Percentiles rank a stretch among this genome's conserved stretches.
Evolutionary conservation across 306 rosid genomes (phyloP).

Genomic region (Coriaria nepalensis): DNA sequence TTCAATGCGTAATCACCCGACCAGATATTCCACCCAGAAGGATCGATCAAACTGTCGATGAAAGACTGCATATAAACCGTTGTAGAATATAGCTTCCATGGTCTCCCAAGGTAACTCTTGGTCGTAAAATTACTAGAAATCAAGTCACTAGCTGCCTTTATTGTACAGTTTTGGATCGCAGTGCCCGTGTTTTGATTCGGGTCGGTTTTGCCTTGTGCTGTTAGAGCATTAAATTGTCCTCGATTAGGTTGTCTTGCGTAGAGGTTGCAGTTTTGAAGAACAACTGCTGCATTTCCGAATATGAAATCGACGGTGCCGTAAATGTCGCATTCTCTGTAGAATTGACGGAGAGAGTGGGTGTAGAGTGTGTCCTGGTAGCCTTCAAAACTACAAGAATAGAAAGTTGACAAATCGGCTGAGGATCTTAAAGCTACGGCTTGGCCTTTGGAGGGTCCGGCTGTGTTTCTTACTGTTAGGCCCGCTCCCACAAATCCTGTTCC

Average conservation of each 20-base stretch:
- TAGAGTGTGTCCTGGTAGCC: conserved; percentile 14
- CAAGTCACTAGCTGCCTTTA: background rate
- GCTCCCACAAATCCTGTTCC: background rate
- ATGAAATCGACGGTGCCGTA: conserved; percentile 13
- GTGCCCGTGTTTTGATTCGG: conserved; percentile 7
- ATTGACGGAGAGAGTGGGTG: conserved; percentile 8
- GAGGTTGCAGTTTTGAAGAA: conserved; percentile 6
- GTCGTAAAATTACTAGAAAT: background rate
- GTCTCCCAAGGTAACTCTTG: conserved; percentile 10
- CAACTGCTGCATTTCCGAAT: conserved; percentile 9
- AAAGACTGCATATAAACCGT: conserved; percentile 7
- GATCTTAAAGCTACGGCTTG: conserved; percentile 11
- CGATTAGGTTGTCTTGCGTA: background rate
- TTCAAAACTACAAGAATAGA: conserved; percentile 6
- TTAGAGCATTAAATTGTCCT: conserved; percentile 7
- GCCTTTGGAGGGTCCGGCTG: conserved; percentile 3
- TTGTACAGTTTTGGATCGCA: conserved; percentile 9
- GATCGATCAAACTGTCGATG: conserved; percentile 6
- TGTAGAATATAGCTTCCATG: conserved; percentile 9
- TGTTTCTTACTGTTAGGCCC: conserved; percentile 1
- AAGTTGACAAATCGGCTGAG: conserved; percentile 1
- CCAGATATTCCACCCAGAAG: conserved; percentile 11
- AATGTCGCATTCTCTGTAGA: conserved; percentile 10
- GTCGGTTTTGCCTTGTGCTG: conserved; percentile 9
- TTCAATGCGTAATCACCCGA: conserved; percentile 2